Base-by-base conservation (phyloP, 108 stramenopile genomes). In the Discostella pseudostelligera region DNA sequence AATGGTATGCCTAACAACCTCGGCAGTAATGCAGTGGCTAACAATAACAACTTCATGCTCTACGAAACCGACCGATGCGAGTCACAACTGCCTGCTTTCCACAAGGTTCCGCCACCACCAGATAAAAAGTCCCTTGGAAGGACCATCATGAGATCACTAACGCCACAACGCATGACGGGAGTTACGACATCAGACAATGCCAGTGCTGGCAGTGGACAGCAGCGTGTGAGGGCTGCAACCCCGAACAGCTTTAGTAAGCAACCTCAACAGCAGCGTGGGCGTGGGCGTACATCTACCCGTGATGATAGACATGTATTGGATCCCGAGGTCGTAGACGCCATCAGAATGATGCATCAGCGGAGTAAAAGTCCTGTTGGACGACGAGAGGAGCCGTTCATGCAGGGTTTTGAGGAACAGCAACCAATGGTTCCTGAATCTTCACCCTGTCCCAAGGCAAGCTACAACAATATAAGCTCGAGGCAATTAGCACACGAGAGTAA, bases 11-110 rank as follows among this genome's bases (percentile, higher is more conserved):
- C n/a, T n/a, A 54, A 29, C 24, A 51, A 24, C 24, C 25, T 7
- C 13, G 4, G 12, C 26, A 26, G 11, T 26, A 29, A 54, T 28
- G 39, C 14, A 12, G 3, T 4, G 4, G 28, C 16, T 11, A 40
- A 42, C 39, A 24, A 42, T 37, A 29, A 43, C 22, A 26, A 44
- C 24, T 58, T 35, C 57, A 12, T 24, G 39, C 39, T 59, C 12
- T 59, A 59, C 39, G 58, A 59, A 16, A 59, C n/a, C 39, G 36
- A 59, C 16, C 58, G 58, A 1, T 39, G 36, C 58, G 58, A 59
- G 14, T 20, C 32, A 26, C 58, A 43, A 21, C 58, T 59, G 2
- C 58, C 58, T 3, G 39, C 58, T 17, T 59, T 59, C 22, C 58
- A 59, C 58, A 59, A 39, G 56, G 20, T 24, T 24, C 1, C 28